Percentiles rank a stretch among this genome's conserved stretches.
phyloP scores from a whole-genome alignment of 306 rosid genomes.

The Comarum palustre region DNA sequence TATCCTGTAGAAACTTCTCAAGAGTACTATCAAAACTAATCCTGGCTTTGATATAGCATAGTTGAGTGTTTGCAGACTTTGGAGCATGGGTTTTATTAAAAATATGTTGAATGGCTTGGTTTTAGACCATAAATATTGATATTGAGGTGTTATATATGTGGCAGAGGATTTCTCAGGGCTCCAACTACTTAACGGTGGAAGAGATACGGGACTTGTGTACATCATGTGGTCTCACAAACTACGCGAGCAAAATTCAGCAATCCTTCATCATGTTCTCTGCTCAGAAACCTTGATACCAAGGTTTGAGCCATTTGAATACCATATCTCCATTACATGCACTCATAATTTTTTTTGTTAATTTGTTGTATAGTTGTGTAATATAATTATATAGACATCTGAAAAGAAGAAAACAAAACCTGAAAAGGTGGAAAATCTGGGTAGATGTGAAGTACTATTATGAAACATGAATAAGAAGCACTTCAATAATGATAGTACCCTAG shows the following conservation, averaged over 20 bases:
- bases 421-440: conserved; percentile 27
- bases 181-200: conserved; percentile 48
- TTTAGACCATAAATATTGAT: conserved; percentile 17
- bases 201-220: conserved; percentile 69
- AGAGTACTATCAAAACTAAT: background rate
- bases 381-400: conserved; percentile 25
- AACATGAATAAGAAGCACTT: conserved; percentile 22
- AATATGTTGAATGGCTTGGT: conserved; percentile 5
- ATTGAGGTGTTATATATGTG: conserved; percentile 10
- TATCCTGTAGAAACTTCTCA: background rate
- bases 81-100: background rate
- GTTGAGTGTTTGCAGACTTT: background rate
- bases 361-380: conserved; percentile 24
- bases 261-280: conserved; percentile 78
- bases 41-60: background rate
- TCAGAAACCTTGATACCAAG: conserved; percentile 51
- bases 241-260: conserved; percentile 60
- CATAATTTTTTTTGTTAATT: conserved; percentile 15
- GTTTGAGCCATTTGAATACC: conserved; percentile 33
- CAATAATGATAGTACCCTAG: background rate
- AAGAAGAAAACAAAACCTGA: conserved; percentile 22
- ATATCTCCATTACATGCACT: conserved; percentile 19
- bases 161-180: conserved; percentile 49
- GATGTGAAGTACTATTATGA: conserved; percentile 28
- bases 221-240: conserved; percentile 79